Percentiles rank a stretch among this genome's conserved stretches.
These are phyloP conservation scores for Buddleja alternifolia DNA, from an alignment of 257 asterid genomes.

Conservation along the genomic window DNA sequence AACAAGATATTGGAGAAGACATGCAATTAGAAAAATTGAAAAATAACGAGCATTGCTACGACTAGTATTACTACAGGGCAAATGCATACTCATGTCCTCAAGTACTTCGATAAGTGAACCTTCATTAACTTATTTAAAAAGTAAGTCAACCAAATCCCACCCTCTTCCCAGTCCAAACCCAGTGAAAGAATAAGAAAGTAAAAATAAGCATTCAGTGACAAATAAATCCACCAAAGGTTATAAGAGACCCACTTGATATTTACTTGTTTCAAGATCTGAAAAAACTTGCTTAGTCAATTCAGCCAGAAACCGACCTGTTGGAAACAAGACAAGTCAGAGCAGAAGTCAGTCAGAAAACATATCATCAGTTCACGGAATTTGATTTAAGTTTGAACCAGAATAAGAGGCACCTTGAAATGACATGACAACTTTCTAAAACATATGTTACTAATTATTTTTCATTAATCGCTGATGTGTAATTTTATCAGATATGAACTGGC, in stretches of 20 bases:
- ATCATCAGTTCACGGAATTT: neutral
- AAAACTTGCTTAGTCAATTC: constrained; percentile 80
- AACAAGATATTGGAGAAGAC: neutral
- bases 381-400: constrained; percentile 11
- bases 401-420: neutral
- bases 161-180: constrained; percentile 18
- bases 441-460: neutral
- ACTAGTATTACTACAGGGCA: neutral
- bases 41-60: neutral
- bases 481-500: neutral
- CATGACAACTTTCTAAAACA: constrained; percentile 1
- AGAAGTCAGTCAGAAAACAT: constrained; percentile 3
- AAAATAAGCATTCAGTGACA: constrained; percentile 8
- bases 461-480: neutral
- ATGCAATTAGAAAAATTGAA: neutral
- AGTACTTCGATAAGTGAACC: neutral
- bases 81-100: neutral
- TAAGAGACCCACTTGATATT: constrained; percentile 61
- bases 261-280: constrained; percentile 67
- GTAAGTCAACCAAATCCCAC: neutral
- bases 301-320: constrained; percentile 73
- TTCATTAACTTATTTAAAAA: constrained; percentile 1
- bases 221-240: constrained; percentile 20
- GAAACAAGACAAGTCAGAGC: constrained; percentile 1
- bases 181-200: neutral